Percentiles rank a stretch among this genome's conserved stretches.
phyloP scores from a whole-genome alignment of 257 asterid genomes.

The Solanum okadae region DNA sequence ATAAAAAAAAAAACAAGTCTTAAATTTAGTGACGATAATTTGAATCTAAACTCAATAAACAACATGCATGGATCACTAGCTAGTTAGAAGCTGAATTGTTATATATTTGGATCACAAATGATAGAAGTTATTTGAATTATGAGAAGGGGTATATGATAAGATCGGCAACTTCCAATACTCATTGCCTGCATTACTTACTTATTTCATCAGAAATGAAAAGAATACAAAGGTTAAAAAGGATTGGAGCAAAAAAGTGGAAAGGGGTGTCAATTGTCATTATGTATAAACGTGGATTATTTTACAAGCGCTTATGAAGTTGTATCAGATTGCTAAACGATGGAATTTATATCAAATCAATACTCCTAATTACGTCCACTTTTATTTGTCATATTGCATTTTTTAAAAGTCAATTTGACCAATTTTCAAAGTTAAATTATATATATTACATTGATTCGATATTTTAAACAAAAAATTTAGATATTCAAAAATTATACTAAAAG shows the following conservation, averaged over 20 bases:
- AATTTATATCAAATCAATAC: neutral
- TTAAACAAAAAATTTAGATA: too few relatives aligned
- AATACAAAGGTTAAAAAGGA: neutral
- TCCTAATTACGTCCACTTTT: too few relatives aligned
- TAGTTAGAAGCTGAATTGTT: too few relatives aligned
- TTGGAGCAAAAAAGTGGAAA: neutral
- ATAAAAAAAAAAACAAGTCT: too few relatives aligned
- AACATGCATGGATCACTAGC: too few relatives aligned
- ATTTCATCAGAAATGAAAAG: neutral
- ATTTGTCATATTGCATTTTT: too few relatives aligned
- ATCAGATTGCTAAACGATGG: neutral
- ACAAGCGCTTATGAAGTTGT: neutral
- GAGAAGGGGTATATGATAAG: neutral
- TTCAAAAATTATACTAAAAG: too few relatives aligned
- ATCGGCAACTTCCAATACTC: neutral
- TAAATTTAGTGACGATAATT: too few relatives aligned
- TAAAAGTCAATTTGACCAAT: fast-evolving
- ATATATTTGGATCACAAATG: neutral
- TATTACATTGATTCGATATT: too few relatives aligned
- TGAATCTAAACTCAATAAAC: too few relatives aligned
- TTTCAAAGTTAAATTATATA: too few relatives aligned
- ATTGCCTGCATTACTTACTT: neutral
- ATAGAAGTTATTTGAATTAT: neutral
- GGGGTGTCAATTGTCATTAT: too few relatives aligned
- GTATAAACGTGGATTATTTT: neutral